phyloP scores from a whole-genome alignment of 768 basidiomycete species.

The Tylopilus sp. region DNA sequence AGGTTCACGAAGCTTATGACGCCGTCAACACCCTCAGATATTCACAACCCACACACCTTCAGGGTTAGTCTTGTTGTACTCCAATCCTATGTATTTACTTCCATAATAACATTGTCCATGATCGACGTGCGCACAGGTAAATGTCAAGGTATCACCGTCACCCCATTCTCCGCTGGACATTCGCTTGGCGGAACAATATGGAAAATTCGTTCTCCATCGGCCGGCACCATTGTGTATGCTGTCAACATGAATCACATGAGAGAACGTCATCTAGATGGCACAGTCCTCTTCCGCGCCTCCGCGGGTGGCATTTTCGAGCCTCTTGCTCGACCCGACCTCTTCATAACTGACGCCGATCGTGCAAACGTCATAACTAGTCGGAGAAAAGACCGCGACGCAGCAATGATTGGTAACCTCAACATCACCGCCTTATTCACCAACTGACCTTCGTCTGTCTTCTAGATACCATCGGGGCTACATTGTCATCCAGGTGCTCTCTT shows the following conservation, averaged over 20 bases:
- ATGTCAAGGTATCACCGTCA: conserved; percentile 90
- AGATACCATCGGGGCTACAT: conserved; percentile 89
- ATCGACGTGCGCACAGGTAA: conserved; percentile 50
- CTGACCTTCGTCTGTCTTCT: conserved; percentile 2
- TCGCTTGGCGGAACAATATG: conserved; percentile 96
- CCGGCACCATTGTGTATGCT: conserved; percentile 93
- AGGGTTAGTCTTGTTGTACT: conserved; percentile 52
- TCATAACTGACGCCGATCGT: conserved; percentile 91
- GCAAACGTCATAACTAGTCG: conserved; percentile 80
- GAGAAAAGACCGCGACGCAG: conserved; percentile 85
- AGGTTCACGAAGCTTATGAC: conserved; percentile 93
- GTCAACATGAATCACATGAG: conserved; percentile 95
- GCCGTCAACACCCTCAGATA: conserved; percentile 89
- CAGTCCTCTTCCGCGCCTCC: conserved; percentile 73
- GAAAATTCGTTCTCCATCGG: conserved; percentile 97
- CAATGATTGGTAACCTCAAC: conserved; percentile 66
- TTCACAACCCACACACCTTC: conserved; percentile 92
- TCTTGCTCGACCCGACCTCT: conserved; percentile 82
- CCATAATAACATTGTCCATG: background rate
- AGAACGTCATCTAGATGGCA: conserved; percentile 93
- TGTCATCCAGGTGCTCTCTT: conserved; percentile 76
- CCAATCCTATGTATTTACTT: conserved; percentile 4
- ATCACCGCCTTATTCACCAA: background rate
- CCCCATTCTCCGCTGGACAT: conserved; percentile 93
- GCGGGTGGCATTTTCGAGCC: conserved; percentile 83